Evolutionary conservation across 2,329 filamentous ascomycete species (phyloP), one percentile per base, ranked within the genome.

Genomic region (Xylaria sp.): DNA sequence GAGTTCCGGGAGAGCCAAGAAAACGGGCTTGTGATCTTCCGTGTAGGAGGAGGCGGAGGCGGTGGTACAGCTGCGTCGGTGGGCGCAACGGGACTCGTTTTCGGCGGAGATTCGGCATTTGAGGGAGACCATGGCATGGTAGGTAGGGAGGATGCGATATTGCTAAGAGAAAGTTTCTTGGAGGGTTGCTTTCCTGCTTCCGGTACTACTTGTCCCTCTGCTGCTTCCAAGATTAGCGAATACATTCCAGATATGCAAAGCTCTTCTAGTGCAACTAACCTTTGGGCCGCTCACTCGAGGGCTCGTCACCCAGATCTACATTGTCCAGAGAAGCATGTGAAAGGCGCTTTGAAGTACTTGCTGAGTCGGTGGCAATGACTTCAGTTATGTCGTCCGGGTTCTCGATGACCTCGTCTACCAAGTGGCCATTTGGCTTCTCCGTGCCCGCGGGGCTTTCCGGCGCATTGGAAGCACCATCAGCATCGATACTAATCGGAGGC

Each of bases 1-100:
- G 88, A 87, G 77, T 85, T 90, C 71, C 93, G 85, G 36, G 92
- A 93, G 44, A 96, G 85, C 90, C 92, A 95, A 44, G 92, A 88
- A 74, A 97, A 96, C n/a, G 92, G 93, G 72, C 92, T 93, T 9
- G 92, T 94, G 62, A 96, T 86, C 78, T 96, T 97, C 75, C 93
- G 85, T 66, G 86, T 71, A 13, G 82, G 80, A 1, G 83, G 69
- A 29, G 77, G 74, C 4, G 79, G 74, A 3, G 79, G 78, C 20
- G 75, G 71, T 1, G 72, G 67, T 22, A 80, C 77, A 50, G 81
- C 77, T 27, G 79, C 77, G 44, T 79, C 77, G 44, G 76, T 69
- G 60, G 75, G 72, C 68, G 76, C 73, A 57, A 71, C 69, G 73
- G 79, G 70, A 73, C 80, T 74, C 66, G 80, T 83, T 76, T 85